phyloP scores from a whole-genome alignment of 495 filamentous ascomycete species.

The Echria macrotheca region DNA sequence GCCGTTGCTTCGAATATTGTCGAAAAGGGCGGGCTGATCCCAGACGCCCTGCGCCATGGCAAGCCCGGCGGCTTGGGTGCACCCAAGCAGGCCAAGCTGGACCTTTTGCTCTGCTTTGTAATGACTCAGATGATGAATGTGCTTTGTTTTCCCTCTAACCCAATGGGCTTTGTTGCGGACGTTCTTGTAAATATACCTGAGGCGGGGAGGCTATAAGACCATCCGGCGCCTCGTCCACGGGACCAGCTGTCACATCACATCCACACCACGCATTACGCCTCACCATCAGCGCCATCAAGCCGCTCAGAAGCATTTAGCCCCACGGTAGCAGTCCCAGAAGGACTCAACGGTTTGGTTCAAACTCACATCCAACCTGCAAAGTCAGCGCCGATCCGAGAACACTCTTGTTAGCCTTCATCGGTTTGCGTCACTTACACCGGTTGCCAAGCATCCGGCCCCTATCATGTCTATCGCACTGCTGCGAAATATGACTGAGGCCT shows the following conservation, averaged over 20 bases:
- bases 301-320: not conserved
- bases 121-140: conserved; percentile 4
- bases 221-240: not conserved
- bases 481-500: conserved; percentile 2
- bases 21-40: not conserved
- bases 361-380: too few species aligned
- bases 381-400: not conserved
- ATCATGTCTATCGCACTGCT: conserved; percentile 9
- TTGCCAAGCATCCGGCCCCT: too few species aligned
- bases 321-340: not conserved
- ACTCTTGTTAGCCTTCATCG: not conserved
- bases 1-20: not conserved
- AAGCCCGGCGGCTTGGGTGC: too few species aligned
- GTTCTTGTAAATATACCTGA: too few species aligned
- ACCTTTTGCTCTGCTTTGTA: conserved; percentile 1
- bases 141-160: conserved; percentile 9
- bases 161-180: too few species aligned
- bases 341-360: too few species aligned
- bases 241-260: conserved; percentile 1
- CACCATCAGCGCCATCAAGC: not conserved
- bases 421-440: not conserved
- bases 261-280: conserved; percentile 4
- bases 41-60: too few species aligned
- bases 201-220: conserved; percentile 3
- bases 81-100: not conserved